These are phyloP conservation scores for Saccharomyces hybrid DNA, from an alignment of 1,139 yeast species.

Conservation along the genomic window DNA sequence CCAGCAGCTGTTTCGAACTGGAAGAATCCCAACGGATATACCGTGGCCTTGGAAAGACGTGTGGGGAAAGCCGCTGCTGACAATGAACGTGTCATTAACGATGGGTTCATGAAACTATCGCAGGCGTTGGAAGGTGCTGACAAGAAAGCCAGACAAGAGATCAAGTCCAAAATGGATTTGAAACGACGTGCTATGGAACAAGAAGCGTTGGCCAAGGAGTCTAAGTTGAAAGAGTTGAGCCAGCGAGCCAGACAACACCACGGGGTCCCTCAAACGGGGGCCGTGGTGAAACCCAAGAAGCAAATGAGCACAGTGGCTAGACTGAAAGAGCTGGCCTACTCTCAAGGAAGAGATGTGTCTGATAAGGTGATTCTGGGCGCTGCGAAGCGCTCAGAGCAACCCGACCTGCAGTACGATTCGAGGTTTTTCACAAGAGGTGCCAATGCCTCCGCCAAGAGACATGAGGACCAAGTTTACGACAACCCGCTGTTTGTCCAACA, in stretches of 20 bases:
- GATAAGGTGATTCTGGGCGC: constrained; percentile 49
- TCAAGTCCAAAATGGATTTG: constrained; percentile 51
- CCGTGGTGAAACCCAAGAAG: constrained; percentile 31
- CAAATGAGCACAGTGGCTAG: constrained; percentile 43
- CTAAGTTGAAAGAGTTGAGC: constrained; percentile 50
- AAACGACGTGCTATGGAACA: constrained; percentile 47
- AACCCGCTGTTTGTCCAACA: constrained; percentile 49
- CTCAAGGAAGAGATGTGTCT: constrained; percentile 45
- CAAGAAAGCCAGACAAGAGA: constrained; percentile 60
- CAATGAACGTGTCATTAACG: constrained; percentile 39
- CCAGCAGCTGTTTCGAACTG: constrained; percentile 92
- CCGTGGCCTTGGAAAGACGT: constrained; percentile 74
- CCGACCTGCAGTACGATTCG: constrained; percentile 48
- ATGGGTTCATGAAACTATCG: constrained; percentile 57
- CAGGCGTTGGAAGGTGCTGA: constrained; percentile 75
- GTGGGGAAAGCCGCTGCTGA: constrained; percentile 43
- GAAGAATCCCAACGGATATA: constrained; percentile 90
- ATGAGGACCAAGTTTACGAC: constrained; percentile 48
- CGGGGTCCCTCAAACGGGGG: background rate
- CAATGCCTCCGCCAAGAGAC: constrained; percentile 33
- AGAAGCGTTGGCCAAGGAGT: constrained; percentile 55
- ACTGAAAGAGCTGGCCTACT: constrained; percentile 38
- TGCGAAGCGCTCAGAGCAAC: constrained; percentile 35
- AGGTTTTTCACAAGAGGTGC: constrained; percentile 45
- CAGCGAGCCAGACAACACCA: constrained; percentile 36